Conservation (phyloP, 768 basidiomycete species). For the Boletus tomentosulus region DNA sequence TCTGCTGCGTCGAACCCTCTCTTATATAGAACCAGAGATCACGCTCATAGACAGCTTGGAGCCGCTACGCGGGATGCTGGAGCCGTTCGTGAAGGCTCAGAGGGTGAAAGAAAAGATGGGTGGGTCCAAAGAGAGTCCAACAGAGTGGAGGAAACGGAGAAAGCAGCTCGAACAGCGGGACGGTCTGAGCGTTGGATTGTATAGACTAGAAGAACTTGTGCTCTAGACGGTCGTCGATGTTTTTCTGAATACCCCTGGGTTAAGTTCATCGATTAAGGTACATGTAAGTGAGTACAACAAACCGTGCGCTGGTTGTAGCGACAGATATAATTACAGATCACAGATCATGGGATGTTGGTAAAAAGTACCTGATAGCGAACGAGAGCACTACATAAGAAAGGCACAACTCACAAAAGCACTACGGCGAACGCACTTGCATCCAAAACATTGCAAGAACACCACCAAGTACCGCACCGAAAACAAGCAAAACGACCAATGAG, state of each 20-base stretch:
- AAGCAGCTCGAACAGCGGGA: slow-evolving; percentile 52
- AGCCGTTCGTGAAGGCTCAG: slow-evolving; percentile 58
- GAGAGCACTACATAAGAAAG: background rate
- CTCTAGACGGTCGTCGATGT: slow-evolving; percentile 32
- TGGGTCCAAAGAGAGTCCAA: slow-evolving; percentile 28
- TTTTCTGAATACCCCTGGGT: too few relatives aligned
- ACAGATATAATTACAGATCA: too few relatives aligned
- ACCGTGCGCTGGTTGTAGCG: background rate
- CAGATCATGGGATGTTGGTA: background rate
- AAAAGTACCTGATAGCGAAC: background rate
- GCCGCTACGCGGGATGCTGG: slow-evolving; percentile 56
- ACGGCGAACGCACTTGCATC: background rate
- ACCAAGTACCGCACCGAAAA: background rate
- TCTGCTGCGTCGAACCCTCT: slow-evolving; percentile 46
- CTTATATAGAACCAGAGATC: slow-evolving; percentile 55
- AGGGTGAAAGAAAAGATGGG: slow-evolving; percentile 42
- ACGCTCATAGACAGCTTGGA: slow-evolving; percentile 46
- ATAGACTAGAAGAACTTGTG: slow-evolving; percentile 68
- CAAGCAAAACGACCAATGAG: background rate
- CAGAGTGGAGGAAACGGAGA: slow-evolving; percentile 51
- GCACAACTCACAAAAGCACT: background rate
- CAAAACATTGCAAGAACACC: background rate
- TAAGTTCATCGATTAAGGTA: background rate
- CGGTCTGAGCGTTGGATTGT: slow-evolving; percentile 54
- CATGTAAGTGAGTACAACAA: background rate